Percentiles rank a stretch among this genome's conserved stretches.
phyloP scores from a whole-genome alignment of 768 basidiomycete genomes.

The Collybia sp. region DNA sequence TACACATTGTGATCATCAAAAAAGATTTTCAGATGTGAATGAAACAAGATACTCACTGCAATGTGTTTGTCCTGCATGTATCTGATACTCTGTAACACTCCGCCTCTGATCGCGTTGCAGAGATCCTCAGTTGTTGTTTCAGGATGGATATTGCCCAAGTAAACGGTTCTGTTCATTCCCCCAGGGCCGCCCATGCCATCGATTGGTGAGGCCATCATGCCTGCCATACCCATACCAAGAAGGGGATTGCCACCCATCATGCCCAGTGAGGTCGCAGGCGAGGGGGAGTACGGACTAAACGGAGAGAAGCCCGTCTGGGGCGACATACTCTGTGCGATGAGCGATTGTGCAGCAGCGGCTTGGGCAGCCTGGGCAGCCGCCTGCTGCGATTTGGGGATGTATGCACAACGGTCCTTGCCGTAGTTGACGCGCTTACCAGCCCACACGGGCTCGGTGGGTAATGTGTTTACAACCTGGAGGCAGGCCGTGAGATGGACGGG shows the following conservation, averaged over 20 bases:
- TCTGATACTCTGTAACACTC: slow-evolving; percentile 89
- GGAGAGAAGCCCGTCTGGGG: slow-evolving; percentile 29
- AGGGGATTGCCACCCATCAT: slow-evolving; percentile 25
- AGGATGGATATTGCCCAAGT: slow-evolving; percentile 94
- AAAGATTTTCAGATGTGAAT: not conserved
- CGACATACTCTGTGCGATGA: slow-evolving; percentile 49
- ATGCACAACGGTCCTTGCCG: slow-evolving; percentile 97
- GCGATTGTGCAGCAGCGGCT: slow-evolving; percentile 76
- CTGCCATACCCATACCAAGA: not conserved
- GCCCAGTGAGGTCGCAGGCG: slow-evolving; percentile 45
- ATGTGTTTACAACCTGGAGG: slow-evolving; percentile 81
- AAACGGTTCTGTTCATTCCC: slow-evolving; percentile 87
- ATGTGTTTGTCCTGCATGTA: slow-evolving; percentile 98
- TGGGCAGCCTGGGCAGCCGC: slow-evolving; percentile 84
- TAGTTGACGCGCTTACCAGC: slow-evolving; percentile 96
- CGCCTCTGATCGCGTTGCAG: slow-evolving; percentile 96
- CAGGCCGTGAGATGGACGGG: slow-evolving; percentile 2
- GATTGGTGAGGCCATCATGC: not conserved
- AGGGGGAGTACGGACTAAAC: slow-evolving; percentile 42
- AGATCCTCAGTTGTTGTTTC: slow-evolving; percentile 94
- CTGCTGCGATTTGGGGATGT: slow-evolving; percentile 94
- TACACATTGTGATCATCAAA: slow-evolving; percentile 20
- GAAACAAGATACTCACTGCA: slow-evolving; percentile 53
- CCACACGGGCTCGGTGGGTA: slow-evolving; percentile 91
- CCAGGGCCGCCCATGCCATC: slow-evolving; percentile 27